Evolutionary conservation across 768 basidiomycete genomes (phyloP).

Genomic region (Tricholoma sp.): DNA sequence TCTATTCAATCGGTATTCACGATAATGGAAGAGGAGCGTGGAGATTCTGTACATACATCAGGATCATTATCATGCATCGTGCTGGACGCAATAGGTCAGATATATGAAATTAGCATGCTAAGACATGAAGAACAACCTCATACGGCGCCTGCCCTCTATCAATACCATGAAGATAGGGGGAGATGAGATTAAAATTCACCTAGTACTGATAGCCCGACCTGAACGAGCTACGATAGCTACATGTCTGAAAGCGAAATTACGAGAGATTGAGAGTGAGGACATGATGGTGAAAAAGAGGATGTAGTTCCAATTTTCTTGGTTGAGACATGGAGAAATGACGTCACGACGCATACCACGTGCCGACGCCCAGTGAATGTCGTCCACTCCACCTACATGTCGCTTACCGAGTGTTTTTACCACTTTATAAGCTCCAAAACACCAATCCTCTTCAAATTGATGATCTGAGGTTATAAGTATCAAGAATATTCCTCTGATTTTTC

Average conservation of each 20-base stretch:
- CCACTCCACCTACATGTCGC: no score
- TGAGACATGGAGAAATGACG: conserved; percentile 14
- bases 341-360: conserved; percentile 20
- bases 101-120: neutral
- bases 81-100: conserved; percentile 23
- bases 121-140: conserved; percentile 18
- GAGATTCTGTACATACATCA: conserved; percentile 27
- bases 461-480: no score
- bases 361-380: neutral
- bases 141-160: conserved; percentile 13
- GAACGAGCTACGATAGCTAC: conserved; percentile 1
- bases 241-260: conserved; percentile 2
- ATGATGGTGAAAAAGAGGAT: conserved; percentile 2
- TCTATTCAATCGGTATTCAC: conserved; percentile 20
- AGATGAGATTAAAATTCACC: conserved; percentile 13
- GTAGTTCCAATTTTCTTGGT: conserved; percentile 7
- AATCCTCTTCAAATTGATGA: no score
- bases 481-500: no score
- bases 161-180: neutral
- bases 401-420: no score
- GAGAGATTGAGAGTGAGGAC: conserved; percentile 5
- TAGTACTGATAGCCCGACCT: conserved; percentile 15
- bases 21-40: neutral
- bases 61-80: conserved; percentile 60
- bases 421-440: no score